These are phyloP conservation scores for Rusavskia elegans DNA, from an alignment of 495 filamentous ascomycete species.

Conservation along the genomic window DNA sequence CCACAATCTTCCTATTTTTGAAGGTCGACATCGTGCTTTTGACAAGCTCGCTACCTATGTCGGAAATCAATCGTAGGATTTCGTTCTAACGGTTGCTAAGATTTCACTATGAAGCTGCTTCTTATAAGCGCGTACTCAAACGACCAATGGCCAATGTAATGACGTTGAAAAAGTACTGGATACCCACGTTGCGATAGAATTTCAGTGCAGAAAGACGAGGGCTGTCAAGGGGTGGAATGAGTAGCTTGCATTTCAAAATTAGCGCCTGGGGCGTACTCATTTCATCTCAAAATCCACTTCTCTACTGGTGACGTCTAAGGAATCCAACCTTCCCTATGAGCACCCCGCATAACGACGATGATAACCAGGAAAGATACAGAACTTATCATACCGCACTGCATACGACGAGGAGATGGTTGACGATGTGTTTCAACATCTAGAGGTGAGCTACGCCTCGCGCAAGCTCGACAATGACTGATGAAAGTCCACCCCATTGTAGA, in stretches of 20 bases:
- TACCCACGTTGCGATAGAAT: too few relatives aligned
- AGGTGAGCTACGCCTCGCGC: background rate
- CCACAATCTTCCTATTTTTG: too few relatives aligned
- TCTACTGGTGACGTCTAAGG: background rate
- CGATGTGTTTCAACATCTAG: background rate
- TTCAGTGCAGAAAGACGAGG: too few relatives aligned
- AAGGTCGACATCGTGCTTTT: too few relatives aligned
- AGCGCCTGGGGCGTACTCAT: too few relatives aligned
- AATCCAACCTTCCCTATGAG: background rate
- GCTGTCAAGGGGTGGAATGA: too few relatives aligned
- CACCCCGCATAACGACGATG: background rate
- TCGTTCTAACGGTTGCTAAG: too few relatives aligned
- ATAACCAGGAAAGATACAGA: background rate
- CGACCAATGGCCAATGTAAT: background rate
- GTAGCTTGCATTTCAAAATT: background rate
- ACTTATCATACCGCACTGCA: background rate
- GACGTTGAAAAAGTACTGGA: too few relatives aligned
- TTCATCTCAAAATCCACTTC: too few relatives aligned
- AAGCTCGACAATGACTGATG: background rate
- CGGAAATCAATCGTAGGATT: background rate
- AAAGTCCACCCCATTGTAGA: conserved; percentile 6
- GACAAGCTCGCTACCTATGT: too few relatives aligned
- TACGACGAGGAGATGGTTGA: background rate
- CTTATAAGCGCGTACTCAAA: too few relatives aligned
- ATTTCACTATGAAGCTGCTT: too few relatives aligned